phyloP scores from a whole-genome alignment of 2,329 filamentous ascomycete species.

The Colletotrichum godetiae region DNA sequence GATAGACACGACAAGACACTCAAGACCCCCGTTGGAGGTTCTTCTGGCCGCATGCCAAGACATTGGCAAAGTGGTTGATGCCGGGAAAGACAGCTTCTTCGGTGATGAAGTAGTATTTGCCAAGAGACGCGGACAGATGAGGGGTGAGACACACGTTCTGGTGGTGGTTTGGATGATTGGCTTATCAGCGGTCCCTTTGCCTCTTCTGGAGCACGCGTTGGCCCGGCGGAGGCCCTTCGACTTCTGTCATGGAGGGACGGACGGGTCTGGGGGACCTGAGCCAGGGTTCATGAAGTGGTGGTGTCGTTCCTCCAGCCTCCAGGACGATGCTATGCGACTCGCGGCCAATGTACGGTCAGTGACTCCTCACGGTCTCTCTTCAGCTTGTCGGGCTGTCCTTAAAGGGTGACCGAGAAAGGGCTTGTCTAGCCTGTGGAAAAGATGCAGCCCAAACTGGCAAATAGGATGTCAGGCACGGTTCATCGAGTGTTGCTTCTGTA shows the following conservation, averaged over 20 bases:
- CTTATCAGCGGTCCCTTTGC: conserved; percentile 32
- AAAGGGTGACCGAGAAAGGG: not conserved
- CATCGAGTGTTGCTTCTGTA: not conserved
- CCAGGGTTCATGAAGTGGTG: not conserved
- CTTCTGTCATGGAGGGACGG: not conserved
- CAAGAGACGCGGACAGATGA: conserved; percentile 24
- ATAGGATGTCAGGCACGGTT: not conserved
- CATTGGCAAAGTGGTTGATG: conserved; percentile 16
- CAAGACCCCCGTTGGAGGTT: not conserved
- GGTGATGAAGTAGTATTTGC: conserved; percentile 31
- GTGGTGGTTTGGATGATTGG: conserved; percentile 29
- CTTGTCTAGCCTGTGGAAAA: not conserved
- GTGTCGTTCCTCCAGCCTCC: not conserved
- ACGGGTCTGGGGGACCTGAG: not conserved
- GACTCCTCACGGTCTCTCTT: conserved; percentile 18
- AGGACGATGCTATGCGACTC: not conserved
- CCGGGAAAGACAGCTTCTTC: conserved; percentile 27
- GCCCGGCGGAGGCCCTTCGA: not conserved
- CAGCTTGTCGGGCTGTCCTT: not conserved
- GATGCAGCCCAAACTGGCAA: not conserved
- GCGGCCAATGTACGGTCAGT: conserved; percentile 19
- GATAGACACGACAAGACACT: not conserved
- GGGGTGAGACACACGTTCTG: conserved; percentile 26
- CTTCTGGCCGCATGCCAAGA: conserved; percentile 17
- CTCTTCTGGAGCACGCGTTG: conserved; percentile 12